phyloP scores from a whole-genome alignment of 1,284 basidiomycete species.

The Takashimella tepidaria region DNA sequence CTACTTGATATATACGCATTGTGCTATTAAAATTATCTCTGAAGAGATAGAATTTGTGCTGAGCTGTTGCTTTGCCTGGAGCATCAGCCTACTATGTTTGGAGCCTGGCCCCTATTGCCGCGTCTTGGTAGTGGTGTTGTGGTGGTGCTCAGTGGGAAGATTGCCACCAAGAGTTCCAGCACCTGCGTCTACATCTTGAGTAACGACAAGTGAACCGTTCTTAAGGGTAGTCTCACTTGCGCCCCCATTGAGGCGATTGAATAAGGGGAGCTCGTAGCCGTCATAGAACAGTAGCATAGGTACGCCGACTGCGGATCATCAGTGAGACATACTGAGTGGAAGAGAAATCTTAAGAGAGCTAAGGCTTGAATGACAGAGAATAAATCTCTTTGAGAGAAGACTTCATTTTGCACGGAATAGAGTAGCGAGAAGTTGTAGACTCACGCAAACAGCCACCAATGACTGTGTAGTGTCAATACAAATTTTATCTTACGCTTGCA shows the following conservation, averaged over 20 bases:
- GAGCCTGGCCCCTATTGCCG: too few relatives aligned
- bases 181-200: neutral
- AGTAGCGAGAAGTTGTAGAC: neutral
- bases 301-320: conserved; percentile 3
- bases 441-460: conserved; percentile 15
- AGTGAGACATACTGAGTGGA: neutral
- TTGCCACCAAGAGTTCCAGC: neutral
- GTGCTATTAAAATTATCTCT: too few relatives aligned
- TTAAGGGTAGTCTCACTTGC: neutral
- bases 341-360: too few relatives aligned
- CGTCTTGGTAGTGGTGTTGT: too few relatives aligned
- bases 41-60: too few relatives aligned
- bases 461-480: conserved; percentile 5
- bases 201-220: neutral
- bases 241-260: neutral
- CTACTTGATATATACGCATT: too few relatives aligned
- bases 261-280: conserved; percentile 5
- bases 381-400: too few relatives aligned
- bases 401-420: too few relatives aligned
- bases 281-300: conserved; percentile 8
- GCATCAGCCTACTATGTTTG: too few relatives aligned
- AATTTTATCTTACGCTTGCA: conserved; percentile 2
- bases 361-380: too few relatives aligned
- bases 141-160: neutral
- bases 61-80: too few relatives aligned